These are phyloP conservation scores for Podaxis sp. DNA, from an alignment of 768 basidiomycete genomes.

Conservation along the genomic window DNA sequence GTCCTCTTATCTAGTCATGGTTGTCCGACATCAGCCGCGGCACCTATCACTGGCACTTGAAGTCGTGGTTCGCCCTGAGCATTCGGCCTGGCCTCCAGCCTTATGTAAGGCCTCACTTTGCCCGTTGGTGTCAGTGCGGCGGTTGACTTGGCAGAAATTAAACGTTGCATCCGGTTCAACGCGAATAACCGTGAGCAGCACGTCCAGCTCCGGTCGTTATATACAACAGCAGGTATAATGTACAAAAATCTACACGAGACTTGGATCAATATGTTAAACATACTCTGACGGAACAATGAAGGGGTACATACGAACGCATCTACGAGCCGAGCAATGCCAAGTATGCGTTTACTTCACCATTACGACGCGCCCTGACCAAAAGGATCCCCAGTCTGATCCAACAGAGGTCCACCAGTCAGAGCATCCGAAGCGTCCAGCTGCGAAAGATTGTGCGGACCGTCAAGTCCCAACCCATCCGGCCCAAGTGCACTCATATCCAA, in stretches of 20 bases:
- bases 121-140: too few relatives aligned
- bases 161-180: too few relatives aligned
- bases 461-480: constrained; percentile 63
- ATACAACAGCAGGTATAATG: background rate
- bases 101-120: too few relatives aligned
- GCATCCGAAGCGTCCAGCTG: constrained; percentile 55
- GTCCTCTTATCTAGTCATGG: too few relatives aligned
- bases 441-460: constrained; percentile 50
- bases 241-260: background rate
- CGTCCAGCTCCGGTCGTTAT: background rate
- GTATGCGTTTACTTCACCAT: background rate
- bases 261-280: background rate
- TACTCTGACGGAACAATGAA: background rate
- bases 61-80: too few relatives aligned
- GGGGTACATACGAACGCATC: background rate
- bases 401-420: constrained; percentile 57
- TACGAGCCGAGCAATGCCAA: background rate
- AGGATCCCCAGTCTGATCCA: constrained; percentile 62
- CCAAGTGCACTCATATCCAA: constrained; percentile 67
- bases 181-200: too few relatives aligned
- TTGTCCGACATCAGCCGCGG: too few relatives aligned
- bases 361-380: constrained; percentile 39
- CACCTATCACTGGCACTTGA: too few relatives aligned
- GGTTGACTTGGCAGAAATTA: too few relatives aligned
- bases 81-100: too few relatives aligned